phyloP scores from a whole-genome alignment of 1,284 basidiomycete genomes.

The Agaricales sp. region DNA sequence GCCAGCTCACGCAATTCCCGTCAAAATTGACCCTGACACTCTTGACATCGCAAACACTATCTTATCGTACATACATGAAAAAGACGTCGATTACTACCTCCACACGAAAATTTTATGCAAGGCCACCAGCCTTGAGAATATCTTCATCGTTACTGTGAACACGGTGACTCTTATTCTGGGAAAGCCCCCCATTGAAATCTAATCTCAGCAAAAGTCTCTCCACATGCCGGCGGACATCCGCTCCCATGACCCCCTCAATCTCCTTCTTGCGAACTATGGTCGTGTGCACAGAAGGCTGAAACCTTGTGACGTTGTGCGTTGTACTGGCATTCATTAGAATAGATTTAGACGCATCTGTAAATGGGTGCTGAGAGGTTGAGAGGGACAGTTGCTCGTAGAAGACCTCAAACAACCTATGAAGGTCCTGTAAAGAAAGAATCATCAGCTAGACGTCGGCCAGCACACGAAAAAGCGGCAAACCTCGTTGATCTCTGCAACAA shows the following conservation, averaged over 20 bases:
- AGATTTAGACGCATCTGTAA: slow-evolving; percentile 62
- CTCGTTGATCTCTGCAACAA: slow-evolving; percentile 68
- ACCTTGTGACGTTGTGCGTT: slow-evolving; percentile 38
- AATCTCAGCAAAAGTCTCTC: slow-evolving; percentile 75
- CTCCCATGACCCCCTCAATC: slow-evolving; percentile 39
- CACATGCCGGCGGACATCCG: slow-evolving; percentile 66
- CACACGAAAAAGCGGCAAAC: slow-evolving; percentile 27
- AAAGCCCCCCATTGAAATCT: slow-evolving; percentile 79
- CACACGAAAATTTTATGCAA: slow-evolving; percentile 19
- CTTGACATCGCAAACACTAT: too few species aligned
- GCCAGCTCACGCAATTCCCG: too few species aligned
- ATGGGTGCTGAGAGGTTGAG: slow-evolving; percentile 62
- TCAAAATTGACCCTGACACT: too few species aligned
- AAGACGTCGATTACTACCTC: too few species aligned
- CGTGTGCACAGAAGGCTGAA: slow-evolving; percentile 18
- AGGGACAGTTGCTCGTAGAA: slow-evolving; percentile 73
- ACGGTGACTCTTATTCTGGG: slow-evolving; percentile 31
- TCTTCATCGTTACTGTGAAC: slow-evolving; percentile 22
- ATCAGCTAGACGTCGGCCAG: slow-evolving; percentile 6
- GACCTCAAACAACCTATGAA: slow-evolving; percentile 52
- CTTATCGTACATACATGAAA: too few species aligned
- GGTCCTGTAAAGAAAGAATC: slow-evolving; percentile 29
- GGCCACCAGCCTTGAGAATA: slow-evolving; percentile 36
- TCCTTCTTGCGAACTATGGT: slow-evolving; percentile 22
- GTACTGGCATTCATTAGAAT: slow-evolving; percentile 50